Evolutionary conservation across 2,329 filamentous ascomycete species (phyloP), one percentile per base, ranked within the genome.

Genomic region (Knufia fluminis): DNA sequence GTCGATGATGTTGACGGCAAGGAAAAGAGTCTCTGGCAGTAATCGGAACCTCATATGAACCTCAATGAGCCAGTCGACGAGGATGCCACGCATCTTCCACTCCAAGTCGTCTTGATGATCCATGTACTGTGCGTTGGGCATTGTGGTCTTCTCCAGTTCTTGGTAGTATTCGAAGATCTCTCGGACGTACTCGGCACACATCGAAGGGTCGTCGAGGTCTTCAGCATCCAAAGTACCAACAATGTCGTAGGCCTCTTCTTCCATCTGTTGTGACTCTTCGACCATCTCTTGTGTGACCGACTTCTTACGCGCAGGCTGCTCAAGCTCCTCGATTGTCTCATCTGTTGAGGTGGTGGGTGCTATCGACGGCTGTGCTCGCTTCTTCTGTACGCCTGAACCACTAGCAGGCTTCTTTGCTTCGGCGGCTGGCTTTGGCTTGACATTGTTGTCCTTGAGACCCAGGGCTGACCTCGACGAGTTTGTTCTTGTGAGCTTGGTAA

Each of bases 1-100:
- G 67, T 98, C 92, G 64, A 97, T 94, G 67, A 97, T 89, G 77
- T 97, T 98, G 76, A 96, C 87, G 40, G 90, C 85, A 32, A 98
- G 80, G 78, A 96, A 98, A 40, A 97, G 78, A 2, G 92, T 97
- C 72, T 98, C 92, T 19, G 92, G 92, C 36, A 97, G 79, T 16
- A 98, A 81, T 59, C 92, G 86, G 75, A 97, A 98, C 50, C 91
- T 86, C 19, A 88, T 95, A 73, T 98, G 92, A 41, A 98, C 92
- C 68, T 98, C 92, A 55, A 98, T 90, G 57, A 98, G 78, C 92
- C 92, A 98, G 72, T 98, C 92, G 58, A 97, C 82, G 48, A 98
- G 79, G 59, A 98, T 96, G 56, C 90, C 91, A 60, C 92, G 87
- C 72, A 94, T 96, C 78, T 95, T 95, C 92, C 92, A 98, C 68